Base-by-base conservation (phyloP, 768 basidiomycete genomes). In the Piloderma croceum region DNA sequence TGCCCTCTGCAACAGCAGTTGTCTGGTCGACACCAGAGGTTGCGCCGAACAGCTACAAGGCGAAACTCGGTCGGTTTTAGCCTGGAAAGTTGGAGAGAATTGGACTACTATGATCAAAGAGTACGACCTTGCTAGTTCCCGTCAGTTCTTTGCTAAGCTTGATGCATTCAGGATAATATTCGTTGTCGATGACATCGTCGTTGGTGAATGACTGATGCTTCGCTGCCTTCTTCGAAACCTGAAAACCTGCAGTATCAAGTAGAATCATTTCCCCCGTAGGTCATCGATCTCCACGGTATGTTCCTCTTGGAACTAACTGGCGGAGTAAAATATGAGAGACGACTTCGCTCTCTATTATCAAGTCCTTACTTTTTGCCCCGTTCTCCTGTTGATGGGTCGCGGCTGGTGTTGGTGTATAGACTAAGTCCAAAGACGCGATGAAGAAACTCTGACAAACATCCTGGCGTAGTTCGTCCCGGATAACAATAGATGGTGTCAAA, bases 221-320 rank as follows among this genome's bases (percentile, higher is more conserved):
- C 3, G 54, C 39, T 12, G 51, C 33, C 12, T 53, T 44, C 7
- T 43, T 51, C 34, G 49, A 55, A 38, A 57, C 54, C 46, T 67
- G 64, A 49, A 68, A 66, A 7, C 66, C 65, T 1, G 64, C 47
- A 21, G 34, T 56, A 41, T 67, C 63, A 12, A 66, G 60, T 60
- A 0, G 58, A 49, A 39, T 60, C 52, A 50, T 78, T 70, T 69
- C 4, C 73, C 76, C 20, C 77, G 69, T 23, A 77, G 31, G 56
- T 81, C 74, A 51, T 77, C 73, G 39, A 81, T 68, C 23, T 62
- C 41, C 0, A 73, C 47, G 5, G 45, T 32, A 34, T 59, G 51
- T 4, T 60, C 60, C 6, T 62, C 48, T 11, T 44, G 27, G 25
- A 56, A 58, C 2, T 23, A 31, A 3, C n/a, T n/a, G n/a, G n/a